Percentiles rank a stretch among this genome's conserved stretches.
phyloP scores from a whole-genome alignment of 192 early-diverging fungal species.

The Gaertneriomyces semiglobifer region DNA sequence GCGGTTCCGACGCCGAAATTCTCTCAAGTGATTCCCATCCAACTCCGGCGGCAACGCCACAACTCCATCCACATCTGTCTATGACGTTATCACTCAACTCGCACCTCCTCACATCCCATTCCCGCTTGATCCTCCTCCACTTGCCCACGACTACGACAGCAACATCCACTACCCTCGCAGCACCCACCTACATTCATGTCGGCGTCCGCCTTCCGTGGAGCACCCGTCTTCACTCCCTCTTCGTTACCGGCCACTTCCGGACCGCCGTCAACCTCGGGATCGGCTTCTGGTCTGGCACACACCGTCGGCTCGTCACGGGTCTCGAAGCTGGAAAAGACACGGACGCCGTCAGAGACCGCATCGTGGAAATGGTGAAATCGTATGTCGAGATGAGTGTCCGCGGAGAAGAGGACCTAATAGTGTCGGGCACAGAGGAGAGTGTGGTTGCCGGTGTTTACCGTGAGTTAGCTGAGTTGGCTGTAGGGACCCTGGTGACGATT shows the following conservation, averaged over 20 bases:
- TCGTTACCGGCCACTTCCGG: constrained; percentile 42
- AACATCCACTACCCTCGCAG: no score
- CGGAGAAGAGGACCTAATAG: constrained; percentile 21
- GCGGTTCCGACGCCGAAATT: no score
- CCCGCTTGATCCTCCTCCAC: no score
- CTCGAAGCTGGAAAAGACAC: constrained; percentile 33
- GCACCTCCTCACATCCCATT: no score
- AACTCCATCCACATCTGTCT: no score
- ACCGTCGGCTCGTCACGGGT: constrained; percentile 32
- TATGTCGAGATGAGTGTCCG: constrained; percentile 39
- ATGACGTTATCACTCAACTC: no score
- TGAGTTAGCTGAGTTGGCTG: constrained; percentile 30
- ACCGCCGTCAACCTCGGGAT: constrained; percentile 43
- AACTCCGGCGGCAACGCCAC: no score
- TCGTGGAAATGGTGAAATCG: constrained; percentile 37
- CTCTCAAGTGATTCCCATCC: no score
- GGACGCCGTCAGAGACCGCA: constrained; percentile 29
- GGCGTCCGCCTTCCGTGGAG: constrained; percentile 42
- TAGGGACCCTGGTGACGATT: constrained; percentile 40
- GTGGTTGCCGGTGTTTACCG: constrained; percentile 4
- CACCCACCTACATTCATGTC: no score
- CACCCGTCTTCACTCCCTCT: constrained; percentile 42
- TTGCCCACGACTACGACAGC: no score
- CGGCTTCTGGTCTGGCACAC: constrained; percentile 33
- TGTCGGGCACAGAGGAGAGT: no score